Evolutionary conservation across 441 rosid genomes (phyloP).

Genomic region (Croton laevigatus): DNA sequence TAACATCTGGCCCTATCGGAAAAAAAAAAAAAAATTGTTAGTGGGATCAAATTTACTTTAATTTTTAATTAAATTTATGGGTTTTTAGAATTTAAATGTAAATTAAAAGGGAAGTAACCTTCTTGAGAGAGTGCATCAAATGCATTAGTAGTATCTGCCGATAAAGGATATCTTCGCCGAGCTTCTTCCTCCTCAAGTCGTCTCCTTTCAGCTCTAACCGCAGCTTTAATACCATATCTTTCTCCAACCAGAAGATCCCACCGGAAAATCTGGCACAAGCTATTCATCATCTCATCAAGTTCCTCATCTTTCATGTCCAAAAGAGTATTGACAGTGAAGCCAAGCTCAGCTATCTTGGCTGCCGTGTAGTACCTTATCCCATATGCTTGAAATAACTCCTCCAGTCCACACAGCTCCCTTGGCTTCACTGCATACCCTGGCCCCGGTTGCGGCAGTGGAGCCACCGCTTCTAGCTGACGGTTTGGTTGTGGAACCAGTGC

Average conservation of each 20-base stretch:
- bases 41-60: no score
- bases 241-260: conserved; percentile 96
- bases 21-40: no score
- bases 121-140: conserved; percentile 95
- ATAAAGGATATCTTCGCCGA: conserved; percentile 49
- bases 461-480: conserved; percentile 33
- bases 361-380: conserved; percentile 84
- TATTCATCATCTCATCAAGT: conserved; percentile 97
- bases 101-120: conserved; percentile 35
- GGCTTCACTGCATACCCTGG: conserved; percentile 36
- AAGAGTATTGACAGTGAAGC: conserved; percentile 86
- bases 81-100: no score
- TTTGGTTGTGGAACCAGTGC: conserved; percentile 34
- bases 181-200: conserved; percentile 63
- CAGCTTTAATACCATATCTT: conserved; percentile 85
- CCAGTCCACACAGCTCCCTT: conserved; percentile 73
- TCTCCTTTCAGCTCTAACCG: conserved; percentile 83
- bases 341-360: conserved; percentile 85
- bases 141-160: conserved; percentile 47
- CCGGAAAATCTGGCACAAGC: conserved; percentile 73
- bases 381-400: conserved; percentile 74
- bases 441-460: conserved; percentile 24
- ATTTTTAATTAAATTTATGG: no score
- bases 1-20: no score
- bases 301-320: conserved; percentile 89